Evolutionary conservation across 345 rosid species (phyloP).

Genomic region (Pseudoturritis turrita): DNA sequence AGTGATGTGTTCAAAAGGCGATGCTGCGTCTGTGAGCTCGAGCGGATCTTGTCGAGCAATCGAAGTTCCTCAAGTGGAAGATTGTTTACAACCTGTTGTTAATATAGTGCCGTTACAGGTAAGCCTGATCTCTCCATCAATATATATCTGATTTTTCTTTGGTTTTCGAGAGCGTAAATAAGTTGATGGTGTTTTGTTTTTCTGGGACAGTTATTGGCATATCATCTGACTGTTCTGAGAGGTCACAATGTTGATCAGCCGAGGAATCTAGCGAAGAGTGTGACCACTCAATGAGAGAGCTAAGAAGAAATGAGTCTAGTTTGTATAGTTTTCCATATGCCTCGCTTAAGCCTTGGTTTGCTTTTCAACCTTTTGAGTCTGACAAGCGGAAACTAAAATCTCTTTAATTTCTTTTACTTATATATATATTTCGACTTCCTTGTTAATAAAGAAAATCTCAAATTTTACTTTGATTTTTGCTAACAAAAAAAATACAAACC

Average conservation of each 20-base stretch:
- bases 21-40: constrained; percentile 70
- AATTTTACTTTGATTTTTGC: neutral
- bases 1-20: constrained; percentile 82
- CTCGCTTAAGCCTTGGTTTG: too few species aligned
- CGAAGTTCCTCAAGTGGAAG: constrained; percentile 90
- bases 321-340: constrained; percentile 8
- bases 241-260: constrained; percentile 92
- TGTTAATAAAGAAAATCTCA: neutral
- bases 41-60: constrained; percentile 68
- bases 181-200: neutral
- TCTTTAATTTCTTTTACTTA: neutral
- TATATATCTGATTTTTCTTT: neutral
- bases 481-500: too few species aligned
- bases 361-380: neutral
- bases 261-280: constrained; percentile 88
- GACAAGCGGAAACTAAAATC: neutral
- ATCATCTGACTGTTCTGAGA: constrained; percentile 81
- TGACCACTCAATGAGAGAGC: constrained; percentile 57
- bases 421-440: neutral
- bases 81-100: constrained; percentile 88
- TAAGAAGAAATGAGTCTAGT: neutral
- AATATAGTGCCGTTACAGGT: constrained; percentile 90
- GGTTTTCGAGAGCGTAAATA: neutral
- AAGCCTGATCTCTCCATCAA: neutral
- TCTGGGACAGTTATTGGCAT: constrained; percentile 65